phyloP scores from a whole-genome alignment of 2,329 filamentous ascomycete species.

The Claviceps sp. region DNA sequence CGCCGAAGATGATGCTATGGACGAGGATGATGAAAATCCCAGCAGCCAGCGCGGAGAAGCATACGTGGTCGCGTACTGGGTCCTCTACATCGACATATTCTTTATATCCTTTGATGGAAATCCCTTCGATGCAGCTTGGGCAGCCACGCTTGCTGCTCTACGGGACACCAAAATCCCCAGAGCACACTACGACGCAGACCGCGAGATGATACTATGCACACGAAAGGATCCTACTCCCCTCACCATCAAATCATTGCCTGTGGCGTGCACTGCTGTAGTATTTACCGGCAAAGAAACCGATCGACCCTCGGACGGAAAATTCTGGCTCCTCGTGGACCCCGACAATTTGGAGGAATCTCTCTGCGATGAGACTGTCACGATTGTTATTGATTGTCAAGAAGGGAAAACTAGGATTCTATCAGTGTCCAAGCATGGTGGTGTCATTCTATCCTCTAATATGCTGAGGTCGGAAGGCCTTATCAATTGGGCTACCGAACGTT shows the following conservation, averaged over 20 bases:
- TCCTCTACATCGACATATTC: conserved; percentile 87
- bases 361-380: conserved; percentile 68
- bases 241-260: conserved; percentile 50
- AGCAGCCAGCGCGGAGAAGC: conserved; percentile 22
- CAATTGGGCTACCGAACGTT: conserved; percentile 20
- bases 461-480: conserved; percentile 50
- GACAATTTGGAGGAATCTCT: conserved; percentile 81
- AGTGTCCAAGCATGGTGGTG: conserved; percentile 76
- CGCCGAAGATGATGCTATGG: conserved; percentile 29
- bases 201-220: conserved; percentile 66
- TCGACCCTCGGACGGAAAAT: conserved; percentile 30
- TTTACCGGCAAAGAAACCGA: conserved; percentile 53
- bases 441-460: conserved; percentile 48
- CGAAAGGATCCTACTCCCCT: conserved; percentile 41
- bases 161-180: conserved; percentile 62
- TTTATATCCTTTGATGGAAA: conserved; percentile 90
- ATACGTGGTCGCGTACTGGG: conserved; percentile 78
- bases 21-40: conserved; percentile 21
- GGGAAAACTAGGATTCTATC: conserved; percentile 46
- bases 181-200: conserved; percentile 74
- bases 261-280: conserved; percentile 66
- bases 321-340: conserved; percentile 76
- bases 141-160: conserved; percentile 68
- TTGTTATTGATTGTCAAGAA: conserved; percentile 57
- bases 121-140: conserved; percentile 83